These are phyloP conservation scores for Rehmannia glutinosa DNA, from an alignment of 257 asterid genomes.

Conservation along the genomic window DNA sequence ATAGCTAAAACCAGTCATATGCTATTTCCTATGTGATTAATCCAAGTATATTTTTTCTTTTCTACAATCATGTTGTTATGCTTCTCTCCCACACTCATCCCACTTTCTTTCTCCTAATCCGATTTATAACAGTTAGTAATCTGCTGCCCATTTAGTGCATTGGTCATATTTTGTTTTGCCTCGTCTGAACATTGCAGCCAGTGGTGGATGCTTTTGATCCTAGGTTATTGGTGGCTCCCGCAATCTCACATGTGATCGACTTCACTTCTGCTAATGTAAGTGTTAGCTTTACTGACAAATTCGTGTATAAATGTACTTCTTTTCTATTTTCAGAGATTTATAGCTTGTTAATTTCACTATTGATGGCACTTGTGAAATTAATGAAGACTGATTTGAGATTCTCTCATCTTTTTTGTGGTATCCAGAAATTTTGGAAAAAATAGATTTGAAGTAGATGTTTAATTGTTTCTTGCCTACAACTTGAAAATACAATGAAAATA, in stretches of 20 bases:
- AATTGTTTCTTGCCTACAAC: not conserved
- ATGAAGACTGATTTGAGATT: not conserved
- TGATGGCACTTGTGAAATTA: not conserved
- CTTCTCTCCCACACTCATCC: constrained; percentile 1
- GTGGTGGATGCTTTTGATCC: constrained; percentile 97
- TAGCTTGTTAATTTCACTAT: not conserved
- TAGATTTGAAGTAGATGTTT: not conserved
- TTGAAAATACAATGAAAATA: too few species aligned
- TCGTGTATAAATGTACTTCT: not conserved
- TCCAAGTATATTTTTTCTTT: not conserved
- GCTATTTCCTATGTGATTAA: not conserved
- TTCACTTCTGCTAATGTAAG: constrained; percentile 53
- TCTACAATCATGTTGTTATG: not conserved
- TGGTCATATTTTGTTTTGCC: constrained; percentile 12
- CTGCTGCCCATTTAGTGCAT: not conserved
- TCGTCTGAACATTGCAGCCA: constrained; percentile 41
- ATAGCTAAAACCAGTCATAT: not conserved
- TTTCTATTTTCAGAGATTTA: not conserved
- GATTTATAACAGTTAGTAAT: not conserved
- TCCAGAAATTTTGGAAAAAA: too few species aligned
- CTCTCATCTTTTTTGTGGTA: not conserved
- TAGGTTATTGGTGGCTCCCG: constrained; percentile 94
- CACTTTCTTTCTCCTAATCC: constrained; percentile 8
- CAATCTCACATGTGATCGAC: constrained; percentile 75
- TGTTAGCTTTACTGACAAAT: not conserved